Base-by-base conservation (phyloP, 768 basidiomycete species). In the Psilocybe cyanescens region DNA sequence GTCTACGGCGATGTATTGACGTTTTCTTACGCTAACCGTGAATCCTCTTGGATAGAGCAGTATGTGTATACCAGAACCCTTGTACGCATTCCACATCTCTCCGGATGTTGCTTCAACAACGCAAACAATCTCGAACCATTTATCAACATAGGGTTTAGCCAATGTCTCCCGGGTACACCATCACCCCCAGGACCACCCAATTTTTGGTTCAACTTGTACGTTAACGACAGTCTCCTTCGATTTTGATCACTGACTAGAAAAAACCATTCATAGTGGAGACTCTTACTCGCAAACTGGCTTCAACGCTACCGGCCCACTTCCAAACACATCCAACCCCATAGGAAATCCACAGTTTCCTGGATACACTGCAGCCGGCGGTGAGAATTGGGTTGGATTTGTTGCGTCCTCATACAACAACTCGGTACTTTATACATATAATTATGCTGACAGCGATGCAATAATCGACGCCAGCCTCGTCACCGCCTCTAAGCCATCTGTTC, bases 401-500 rank as follows among this genome's bases (percentile, higher is more conserved):
- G 84, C 85, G 0, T 75, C 78, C 1, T 71, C 76, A 24, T 80
- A 80, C 75, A 89, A 88, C 76, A 79, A 74, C 39, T 83, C 86
- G 3, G 68, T 79, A 8, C 57, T 86, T 47, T 75, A 85, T 65
- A 86, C 85, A 0, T 90, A 86, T 71, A 85, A 90, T 74, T 85
- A 84, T 61, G 89, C 89, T 0, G 86, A 82, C 58, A 85, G 87
- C 28, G 88, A 81, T 11, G 89, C 87, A 24, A 88, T 87, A 29
- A 88, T 89, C 61, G 80, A 89, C 65, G 74, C 81, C 5, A 78
- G 66, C 33, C 79, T 90, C 37, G 87, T 89, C 35, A 61, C 76
- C 4, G 85, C 87, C 3, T 86, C 79, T 65, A 60, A 67, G 35
- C 76, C 85, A 0, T 81, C 79, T 1, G 83, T 87, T 14, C 71